Base-by-base conservation (phyloP, 106 monocot genomes). In the Dioscorea dumetorum region DNA sequence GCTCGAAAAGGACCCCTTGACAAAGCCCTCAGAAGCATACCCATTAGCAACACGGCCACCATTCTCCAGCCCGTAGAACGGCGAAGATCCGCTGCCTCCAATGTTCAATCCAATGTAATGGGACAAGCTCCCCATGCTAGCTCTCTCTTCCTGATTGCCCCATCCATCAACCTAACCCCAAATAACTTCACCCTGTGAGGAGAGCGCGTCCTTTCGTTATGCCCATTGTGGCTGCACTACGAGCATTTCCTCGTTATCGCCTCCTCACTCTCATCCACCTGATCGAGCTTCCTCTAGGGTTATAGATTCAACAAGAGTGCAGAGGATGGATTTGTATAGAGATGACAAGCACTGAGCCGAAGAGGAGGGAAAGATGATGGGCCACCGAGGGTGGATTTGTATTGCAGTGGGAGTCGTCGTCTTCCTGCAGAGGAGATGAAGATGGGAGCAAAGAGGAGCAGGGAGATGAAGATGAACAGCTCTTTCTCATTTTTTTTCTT, bases 111-210 rank as follows among this genome's bases (percentile, higher is more conserved):
- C 23, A 10, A 21, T 9, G 22, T 23, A 66, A 50, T 66, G 66
- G 20, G 66, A 66, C 1, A 66, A 50, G 49, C 51, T 66, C 22
- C 66, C 66, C 66, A 66, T 66, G 50, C 66, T 66, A 18, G 66
- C 66, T 50, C 66, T n/a, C n/a, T 66, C 66, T 66, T 66, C 49
- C 66, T 49, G 66, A 66, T 66, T 1, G 41, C 34, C 48, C 66
- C 66, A 66, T 66, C 66, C 8, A 50, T 66, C n/a, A 66, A 22
- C 66, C 66, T 49, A n/a, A 66, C 66, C 22, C 66, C 66, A 12
- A 66, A 66, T 3, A 66, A 21, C 66, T 22, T 49, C 41, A 66
- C 66, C 12, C 66, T 50, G 11, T 50, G n/a, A 23, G 49, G 23
- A 22, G 66, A 22, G 50, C 66, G 51, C 50, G 66, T 66, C 66